Conservation (phyloP, 1,284 basidiomycete species). For the Pascua guehoae region DNA sequence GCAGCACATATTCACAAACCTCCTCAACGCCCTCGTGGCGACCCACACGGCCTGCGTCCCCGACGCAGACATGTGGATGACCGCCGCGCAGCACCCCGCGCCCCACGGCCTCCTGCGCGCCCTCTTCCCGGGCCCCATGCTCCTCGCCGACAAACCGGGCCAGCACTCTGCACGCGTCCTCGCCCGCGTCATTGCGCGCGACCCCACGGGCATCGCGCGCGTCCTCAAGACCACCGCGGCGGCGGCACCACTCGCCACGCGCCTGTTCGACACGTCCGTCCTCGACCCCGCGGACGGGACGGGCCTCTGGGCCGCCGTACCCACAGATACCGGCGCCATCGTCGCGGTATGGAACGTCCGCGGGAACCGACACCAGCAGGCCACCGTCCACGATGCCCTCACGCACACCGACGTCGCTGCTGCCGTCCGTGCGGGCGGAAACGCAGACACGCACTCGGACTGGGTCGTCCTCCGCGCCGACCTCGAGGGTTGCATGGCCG, state of each 20-base stretch:
- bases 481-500: not conserved
- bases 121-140: slow-evolving; percentile 30
- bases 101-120: slow-evolving; percentile 34
- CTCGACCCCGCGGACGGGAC: slow-evolving; percentile 8
- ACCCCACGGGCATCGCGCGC: not conserved
- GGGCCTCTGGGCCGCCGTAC: slow-evolving; percentile 6
- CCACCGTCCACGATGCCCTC: slow-evolving; percentile 1
- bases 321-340: not conserved
- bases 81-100: slow-evolving; percentile 17
- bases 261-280: slow-evolving; percentile 1
- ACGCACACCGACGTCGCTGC: slow-evolving; percentile 5
- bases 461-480: slow-evolving; percentile 1
- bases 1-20: slow-evolving; percentile 30
- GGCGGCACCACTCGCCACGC: slow-evolving; percentile 1
- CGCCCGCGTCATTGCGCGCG: slow-evolving; percentile 8
- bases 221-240: slow-evolving; percentile 4
- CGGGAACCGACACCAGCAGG: not conserved
- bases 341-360: slow-evolving; percentile 9
- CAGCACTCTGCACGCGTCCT: slow-evolving; percentile 19
- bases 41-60: slow-evolving; percentile 27
- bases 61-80: slow-evolving; percentile 42
- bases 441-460: not conserved
- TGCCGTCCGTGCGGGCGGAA: not conserved
- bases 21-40: slow-evolving; percentile 26
- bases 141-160: slow-evolving; percentile 32